Percentiles rank a stretch among this genome's conserved stretches.
Evolutionary conservation across 176 grass and related monocot genomes (phyloP).

Genomic region (Alloteropsis semialata): DNA sequence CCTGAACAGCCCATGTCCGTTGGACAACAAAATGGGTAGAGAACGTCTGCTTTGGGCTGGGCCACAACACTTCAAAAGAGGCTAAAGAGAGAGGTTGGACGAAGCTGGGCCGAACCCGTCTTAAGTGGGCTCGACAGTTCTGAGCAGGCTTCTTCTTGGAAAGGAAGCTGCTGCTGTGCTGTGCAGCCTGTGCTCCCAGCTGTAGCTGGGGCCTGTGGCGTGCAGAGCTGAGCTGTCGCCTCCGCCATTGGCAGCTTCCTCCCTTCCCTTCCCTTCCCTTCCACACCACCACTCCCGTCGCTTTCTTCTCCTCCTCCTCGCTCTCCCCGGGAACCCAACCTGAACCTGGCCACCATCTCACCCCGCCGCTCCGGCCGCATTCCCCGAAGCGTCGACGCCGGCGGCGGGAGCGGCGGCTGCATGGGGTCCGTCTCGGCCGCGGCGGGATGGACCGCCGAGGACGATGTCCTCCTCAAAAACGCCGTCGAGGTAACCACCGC

Average conservation of each 20-base stretch:
- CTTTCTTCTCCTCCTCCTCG: background rate
- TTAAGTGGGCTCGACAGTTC: no score
- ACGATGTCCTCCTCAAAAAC: conserved; percentile 53
- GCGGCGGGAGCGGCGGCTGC: background rate
- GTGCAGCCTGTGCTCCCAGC: no score
- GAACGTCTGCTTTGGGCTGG: no score
- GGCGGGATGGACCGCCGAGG: conserved; percentile 40
- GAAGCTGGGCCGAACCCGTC: no score
- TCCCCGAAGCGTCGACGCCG: background rate
- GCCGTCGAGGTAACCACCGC: conserved; percentile 47
- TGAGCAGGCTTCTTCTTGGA: no score
- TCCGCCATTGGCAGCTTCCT: background rate
- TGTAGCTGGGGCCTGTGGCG: background rate
- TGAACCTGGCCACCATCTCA: background rate
- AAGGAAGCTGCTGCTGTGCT: no score
- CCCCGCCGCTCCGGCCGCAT: background rate
- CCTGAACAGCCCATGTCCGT: no score
- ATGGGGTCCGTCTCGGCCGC: conserved; percentile 35
- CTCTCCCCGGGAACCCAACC: background rate
- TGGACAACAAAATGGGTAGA: no score
- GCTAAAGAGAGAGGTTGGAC: no score
- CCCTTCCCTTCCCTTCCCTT: background rate
- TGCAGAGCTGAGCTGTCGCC: background rate
- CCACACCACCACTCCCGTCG: background rate
- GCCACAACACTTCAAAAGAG: no score